Base-by-base conservation (phyloP, 306 rosid species). In the Morella rubra region DNA sequence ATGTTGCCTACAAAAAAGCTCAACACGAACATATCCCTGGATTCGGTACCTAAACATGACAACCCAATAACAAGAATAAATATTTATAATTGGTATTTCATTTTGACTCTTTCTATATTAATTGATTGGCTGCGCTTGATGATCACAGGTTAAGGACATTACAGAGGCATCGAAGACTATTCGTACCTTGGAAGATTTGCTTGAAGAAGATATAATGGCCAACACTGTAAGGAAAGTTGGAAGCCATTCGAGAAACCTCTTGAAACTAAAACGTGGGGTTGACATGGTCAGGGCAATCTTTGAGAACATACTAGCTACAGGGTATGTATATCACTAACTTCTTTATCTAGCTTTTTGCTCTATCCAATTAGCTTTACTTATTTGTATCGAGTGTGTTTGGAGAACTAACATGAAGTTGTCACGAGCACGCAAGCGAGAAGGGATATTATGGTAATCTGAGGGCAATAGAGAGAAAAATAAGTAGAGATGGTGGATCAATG, bases 261-360 rank as follows among this genome's bases (percentile, higher is more conserved):
- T 95, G 84, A 88, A 91, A 86, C 96, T 95, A 67, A 95, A 82
- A 78, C 98, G 97, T 8, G 98, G 98, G 76, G 78, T 95, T 44
- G 96, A 95, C 81, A 90, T 95, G 98, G 90, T 95, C 77, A 92
- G 85, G 77, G 84, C 87, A 52, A 92, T 95, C 71, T 95, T 92
- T 59, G 91, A 95, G 86, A 88, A 89, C 70, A 95, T 92, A 12
- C 71, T 92, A 44, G 75, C 75, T 55, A 83, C 92, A 5, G 85
- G 87, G 98, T 95, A 92, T 51, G 98, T 81, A n/a, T 54, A 47
- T 24, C 62, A 60, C 16, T 14, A 24, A 8, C 56, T 64, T 7
- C 55, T 59, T 66, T 70, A 22, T 49, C 1, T 22, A 77, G 54
- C 24, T n/a, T n/a, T 44, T 56, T 52, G 5, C 50, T 14, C 44